Conservation (phyloP, 768 basidiomycete species). For the Lentinula sp. region DNA sequence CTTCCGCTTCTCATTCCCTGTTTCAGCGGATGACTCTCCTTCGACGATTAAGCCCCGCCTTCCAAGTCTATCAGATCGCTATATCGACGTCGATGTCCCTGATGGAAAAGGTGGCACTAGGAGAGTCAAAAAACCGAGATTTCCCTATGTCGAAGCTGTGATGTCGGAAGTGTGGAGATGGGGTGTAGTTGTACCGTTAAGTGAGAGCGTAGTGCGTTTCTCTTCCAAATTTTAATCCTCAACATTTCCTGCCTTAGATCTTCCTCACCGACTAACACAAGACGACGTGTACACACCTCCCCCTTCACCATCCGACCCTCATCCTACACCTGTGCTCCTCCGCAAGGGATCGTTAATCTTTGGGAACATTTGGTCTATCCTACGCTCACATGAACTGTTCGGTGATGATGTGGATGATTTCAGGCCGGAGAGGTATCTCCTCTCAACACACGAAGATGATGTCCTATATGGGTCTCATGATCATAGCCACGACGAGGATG, state of each 20-base stretch:
- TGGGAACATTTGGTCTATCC: slow-evolving; percentile 52
- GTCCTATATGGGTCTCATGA: slow-evolving; percentile 9
- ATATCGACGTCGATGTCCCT: slow-evolving; percentile 8
- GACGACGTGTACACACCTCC: slow-evolving; percentile 50
- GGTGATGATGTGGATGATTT: slow-evolving; percentile 6
- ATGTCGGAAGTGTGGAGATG: slow-evolving; percentile 52
- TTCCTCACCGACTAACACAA: slow-evolving; percentile 61
- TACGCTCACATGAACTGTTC: not conserved
- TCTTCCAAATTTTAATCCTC: not conserved
- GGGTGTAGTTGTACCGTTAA: slow-evolving; percentile 51
- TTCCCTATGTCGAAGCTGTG: slow-evolving; percentile 37
- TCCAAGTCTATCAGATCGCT: not conserved
- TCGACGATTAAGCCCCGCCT: not conserved
- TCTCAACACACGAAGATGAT: slow-evolving; percentile 8
- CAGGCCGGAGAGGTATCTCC: slow-evolving; percentile 16
- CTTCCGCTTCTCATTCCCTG: slow-evolving; percentile 48
- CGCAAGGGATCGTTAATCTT: slow-evolving; percentile 28
- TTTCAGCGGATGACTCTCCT: slow-evolving; percentile 31
- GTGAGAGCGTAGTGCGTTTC: slow-evolving; percentile 25
- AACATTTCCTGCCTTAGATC: slow-evolving; percentile 26
- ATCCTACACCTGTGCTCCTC: slow-evolving; percentile 13
- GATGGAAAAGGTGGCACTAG: not conserved
- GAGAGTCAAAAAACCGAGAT: not conserved
- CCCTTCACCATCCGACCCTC: slow-evolving; percentile 48
- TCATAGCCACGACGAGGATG: slow-evolving; percentile 5